These are phyloP conservation scores for Xerocomus cyaneibrunnescens DNA, from an alignment of 1,284 basidiomycete species.

Conservation along the genomic window DNA sequence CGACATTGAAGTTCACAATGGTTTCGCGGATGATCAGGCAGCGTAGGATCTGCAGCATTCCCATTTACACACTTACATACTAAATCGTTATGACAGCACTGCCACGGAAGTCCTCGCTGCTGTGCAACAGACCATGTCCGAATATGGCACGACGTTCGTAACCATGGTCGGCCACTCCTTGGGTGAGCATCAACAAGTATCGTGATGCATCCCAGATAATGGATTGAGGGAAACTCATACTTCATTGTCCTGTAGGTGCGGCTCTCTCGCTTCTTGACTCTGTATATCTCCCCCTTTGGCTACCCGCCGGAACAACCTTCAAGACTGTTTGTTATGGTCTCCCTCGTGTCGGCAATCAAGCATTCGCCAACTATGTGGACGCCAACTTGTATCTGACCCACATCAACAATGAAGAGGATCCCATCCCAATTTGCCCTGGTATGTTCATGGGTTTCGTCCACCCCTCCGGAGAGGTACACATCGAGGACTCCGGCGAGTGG, in stretches of 20 bases:
- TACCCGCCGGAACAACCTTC: conserved; percentile 38
- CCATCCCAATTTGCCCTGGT: conserved; percentile 52
- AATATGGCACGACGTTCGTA: conserved; percentile 43
- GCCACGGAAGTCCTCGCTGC: conserved; percentile 50
- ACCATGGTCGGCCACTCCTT: conserved; percentile 59
- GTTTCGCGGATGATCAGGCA: conserved; percentile 56
- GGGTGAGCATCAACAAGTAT: conserved; percentile 33
- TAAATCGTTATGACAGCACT: conserved; percentile 39
- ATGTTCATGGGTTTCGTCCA: conserved; percentile 54
- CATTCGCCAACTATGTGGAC: conserved; percentile 61
- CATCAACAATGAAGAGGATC: conserved; percentile 53
- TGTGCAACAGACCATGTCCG: conserved; percentile 43
- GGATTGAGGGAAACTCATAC: neutral
- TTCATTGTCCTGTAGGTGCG: conserved; percentile 34
- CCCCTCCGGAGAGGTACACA: conserved; percentile 59
- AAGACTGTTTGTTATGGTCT: conserved; percentile 49
- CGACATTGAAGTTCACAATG: conserved; percentile 52
- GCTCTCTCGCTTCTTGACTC: conserved; percentile 54
- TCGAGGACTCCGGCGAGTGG: conserved; percentile 49
- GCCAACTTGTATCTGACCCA: conserved; percentile 44
- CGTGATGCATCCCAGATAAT: neutral
- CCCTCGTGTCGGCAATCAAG: conserved; percentile 68
- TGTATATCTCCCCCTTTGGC: conserved; percentile 40
- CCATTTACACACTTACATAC: neutral
- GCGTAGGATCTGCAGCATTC: conserved; percentile 33